Conservation (phyloP, 805 yeast species). For the Phaffomyces opuntiae region DNA sequence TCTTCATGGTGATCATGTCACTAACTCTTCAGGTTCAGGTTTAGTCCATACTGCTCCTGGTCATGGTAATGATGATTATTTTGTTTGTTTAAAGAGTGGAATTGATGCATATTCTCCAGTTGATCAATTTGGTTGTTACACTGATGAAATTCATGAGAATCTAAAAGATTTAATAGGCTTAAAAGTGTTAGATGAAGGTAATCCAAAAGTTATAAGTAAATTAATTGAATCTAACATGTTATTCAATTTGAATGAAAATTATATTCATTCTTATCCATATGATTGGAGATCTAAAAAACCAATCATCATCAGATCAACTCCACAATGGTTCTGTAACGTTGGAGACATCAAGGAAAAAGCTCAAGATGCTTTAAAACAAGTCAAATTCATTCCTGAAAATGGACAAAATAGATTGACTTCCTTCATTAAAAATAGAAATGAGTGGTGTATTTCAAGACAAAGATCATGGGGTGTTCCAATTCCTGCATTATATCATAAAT, state of each 20-base stretch:
- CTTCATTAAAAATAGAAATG: constrained; percentile 71
- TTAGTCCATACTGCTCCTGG: constrained; percentile 97
- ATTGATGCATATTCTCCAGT: constrained; percentile 71
- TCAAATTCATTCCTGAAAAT: constrained; percentile 64
- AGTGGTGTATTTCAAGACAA: constrained; percentile 98
- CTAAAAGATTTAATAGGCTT: constrained; percentile 44
- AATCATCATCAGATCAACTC: constrained; percentile 89
- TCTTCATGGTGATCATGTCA: constrained; percentile 76
- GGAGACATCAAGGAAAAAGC: constrained; percentile 64
- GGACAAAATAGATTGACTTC: constrained; percentile 68
- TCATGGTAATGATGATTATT: constrained; percentile 91
- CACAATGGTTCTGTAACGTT: constrained; percentile 94
- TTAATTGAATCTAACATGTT: constrained; percentile 40
- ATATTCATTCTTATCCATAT: constrained; percentile 84
- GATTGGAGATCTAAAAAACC: constrained; percentile 98
- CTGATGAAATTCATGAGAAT: constrained; percentile 41
- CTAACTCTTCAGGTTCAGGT: constrained; percentile 82
- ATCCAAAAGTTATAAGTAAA: constrained; percentile 35
- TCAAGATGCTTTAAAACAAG: constrained; percentile 48
- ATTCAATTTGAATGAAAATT: constrained; percentile 39
- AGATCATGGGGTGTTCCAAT: constrained; percentile 98
- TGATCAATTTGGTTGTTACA: constrained; percentile 65
- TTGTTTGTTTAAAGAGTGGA: constrained; percentile 51
- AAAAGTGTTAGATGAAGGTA: constrained; percentile 58
- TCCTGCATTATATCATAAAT: constrained; percentile 65